Percentiles rank a stretch among this genome's conserved stretches.
These are phyloP conservation scores for Dryadomyces quercus-mongolicae DNA, from an alignment of 2,329 filamentous ascomycete species.

Conservation along the genomic window DNA sequence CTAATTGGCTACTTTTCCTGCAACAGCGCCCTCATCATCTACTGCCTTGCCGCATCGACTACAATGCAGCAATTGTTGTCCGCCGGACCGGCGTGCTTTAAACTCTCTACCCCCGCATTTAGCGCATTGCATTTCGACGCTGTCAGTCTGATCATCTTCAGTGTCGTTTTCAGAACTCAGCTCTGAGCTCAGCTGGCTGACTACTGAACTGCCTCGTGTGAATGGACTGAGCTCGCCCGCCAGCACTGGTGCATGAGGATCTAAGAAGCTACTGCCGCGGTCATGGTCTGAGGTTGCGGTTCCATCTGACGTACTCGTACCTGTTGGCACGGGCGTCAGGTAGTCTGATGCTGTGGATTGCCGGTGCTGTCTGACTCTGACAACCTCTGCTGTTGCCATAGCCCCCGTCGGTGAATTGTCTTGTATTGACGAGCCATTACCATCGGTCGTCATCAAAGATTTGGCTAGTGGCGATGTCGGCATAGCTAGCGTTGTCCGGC, in stretches of 20 bases:
- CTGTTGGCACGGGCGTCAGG: background rate
- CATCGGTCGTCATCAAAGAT: background rate
- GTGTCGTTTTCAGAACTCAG: conserved; percentile 23
- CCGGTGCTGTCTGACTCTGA: background rate
- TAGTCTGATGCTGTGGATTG: background rate
- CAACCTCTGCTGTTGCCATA: background rate
- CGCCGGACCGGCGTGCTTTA: conserved; percentile 42
- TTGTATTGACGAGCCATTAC: background rate
- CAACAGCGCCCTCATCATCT: background rate
- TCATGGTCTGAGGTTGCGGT: background rate
- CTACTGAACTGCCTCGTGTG: conserved; percentile 22
- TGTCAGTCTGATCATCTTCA: conserved; percentile 2
- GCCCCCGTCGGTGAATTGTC: background rate
- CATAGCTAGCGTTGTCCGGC: background rate
- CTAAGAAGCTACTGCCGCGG: background rate
- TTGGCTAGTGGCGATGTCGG: conserved; percentile 10
- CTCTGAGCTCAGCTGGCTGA: conserved; percentile 48
- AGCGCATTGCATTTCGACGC: conserved; percentile 33
- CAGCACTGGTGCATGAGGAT: background rate
- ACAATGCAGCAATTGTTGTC: conserved; percentile 48
- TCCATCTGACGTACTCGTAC: background rate
- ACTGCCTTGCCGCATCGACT: conserved; percentile 34
- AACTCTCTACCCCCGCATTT: conserved; percentile 52
- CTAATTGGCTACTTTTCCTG: background rate
- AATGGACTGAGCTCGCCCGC: conserved; percentile 1